These are phyloP conservation scores for Cerioporus squamosus DNA, from an alignment of 1,284 basidiomycete species.

Conservation along the genomic window DNA sequence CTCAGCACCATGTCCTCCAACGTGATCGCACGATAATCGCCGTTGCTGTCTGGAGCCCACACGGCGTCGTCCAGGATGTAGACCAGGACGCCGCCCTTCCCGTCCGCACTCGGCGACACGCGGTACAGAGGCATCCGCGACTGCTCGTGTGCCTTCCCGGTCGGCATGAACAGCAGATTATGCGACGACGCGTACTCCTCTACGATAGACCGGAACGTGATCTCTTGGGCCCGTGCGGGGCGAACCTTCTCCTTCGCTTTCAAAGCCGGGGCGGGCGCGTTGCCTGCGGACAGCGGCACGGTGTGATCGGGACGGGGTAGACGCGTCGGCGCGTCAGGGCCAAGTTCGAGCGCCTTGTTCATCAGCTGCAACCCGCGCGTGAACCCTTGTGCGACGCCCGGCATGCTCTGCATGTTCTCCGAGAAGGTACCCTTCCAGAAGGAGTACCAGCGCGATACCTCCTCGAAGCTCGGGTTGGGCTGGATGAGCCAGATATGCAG, in stretches of 20 bases:
- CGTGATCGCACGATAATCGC: constrained; percentile 62
- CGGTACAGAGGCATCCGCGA: constrained; percentile 89
- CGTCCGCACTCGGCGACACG: constrained; percentile 78
- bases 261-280: constrained; percentile 28
- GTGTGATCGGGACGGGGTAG: constrained; percentile 69
- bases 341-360: constrained; percentile 89
- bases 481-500: constrained; percentile 91
- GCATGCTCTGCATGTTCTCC: constrained; percentile 64
- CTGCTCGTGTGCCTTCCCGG: constrained; percentile 78
- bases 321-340: constrained; percentile 68
- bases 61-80: constrained; percentile 90
- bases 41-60: constrained; percentile 67
- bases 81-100: constrained; percentile 82
- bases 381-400: constrained; percentile 79
- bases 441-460: constrained; percentile 91
- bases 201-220: constrained; percentile 90
- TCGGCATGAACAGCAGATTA: constrained; percentile 89
- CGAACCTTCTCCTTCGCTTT: constrained; percentile 39
- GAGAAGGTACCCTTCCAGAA: constrained; percentile 89
- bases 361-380: constrained; percentile 87
- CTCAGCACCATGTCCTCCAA: constrained; percentile 74
- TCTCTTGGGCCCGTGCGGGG: constrained; percentile 64
- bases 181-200: constrained; percentile 85
- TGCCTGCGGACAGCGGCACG: constrained; percentile 33
- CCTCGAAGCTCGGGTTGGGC: constrained; percentile 81